phyloP scores from a whole-genome alignment of 306 rosid species.

The Quillaja saponaria region DNA sequence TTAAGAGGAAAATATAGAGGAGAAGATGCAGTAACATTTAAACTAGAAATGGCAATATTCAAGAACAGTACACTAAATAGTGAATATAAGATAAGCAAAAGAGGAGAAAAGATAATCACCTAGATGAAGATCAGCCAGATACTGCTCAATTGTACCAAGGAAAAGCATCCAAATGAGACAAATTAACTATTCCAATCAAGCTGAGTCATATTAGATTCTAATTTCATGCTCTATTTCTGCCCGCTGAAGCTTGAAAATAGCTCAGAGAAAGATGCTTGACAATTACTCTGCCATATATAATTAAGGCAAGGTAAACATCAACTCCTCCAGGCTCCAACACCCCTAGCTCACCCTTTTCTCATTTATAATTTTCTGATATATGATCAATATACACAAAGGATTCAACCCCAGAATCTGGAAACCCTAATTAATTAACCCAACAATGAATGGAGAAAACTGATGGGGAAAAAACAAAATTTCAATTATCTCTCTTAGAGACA shows the following conservation, averaged over 20 bases:
- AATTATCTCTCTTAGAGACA: conserved; percentile 15
- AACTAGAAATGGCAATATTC: too few relatives aligned
- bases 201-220: conserved; percentile 5
- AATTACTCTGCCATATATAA: too few relatives aligned
- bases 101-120: too few relatives aligned
- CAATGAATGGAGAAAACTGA: conserved; percentile 20
- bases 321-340: too few relatives aligned
- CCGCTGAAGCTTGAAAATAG: not conserved
- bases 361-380: conserved; percentile 5
- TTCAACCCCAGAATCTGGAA: not conserved
- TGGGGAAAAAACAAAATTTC: conserved; percentile 7
- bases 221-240: conserved; percentile 6
- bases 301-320: too few relatives aligned
- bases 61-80: too few relatives aligned
- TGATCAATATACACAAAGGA: not conserved
- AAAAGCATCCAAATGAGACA: conserved; percentile 3
- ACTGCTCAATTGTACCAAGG: too few relatives aligned
- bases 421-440: conserved; percentile 13
- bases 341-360: not conserved
- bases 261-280: not conserved
- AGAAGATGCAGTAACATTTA: too few relatives aligned
- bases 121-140: too few relatives aligned
- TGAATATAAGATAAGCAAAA: too few relatives aligned
- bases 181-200: not conserved
- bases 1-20: too few relatives aligned